These are phyloP conservation scores for Flaveria floridana DNA, from an alignment of 140 eudicot genomes.

Conservation along the genomic window DNA sequence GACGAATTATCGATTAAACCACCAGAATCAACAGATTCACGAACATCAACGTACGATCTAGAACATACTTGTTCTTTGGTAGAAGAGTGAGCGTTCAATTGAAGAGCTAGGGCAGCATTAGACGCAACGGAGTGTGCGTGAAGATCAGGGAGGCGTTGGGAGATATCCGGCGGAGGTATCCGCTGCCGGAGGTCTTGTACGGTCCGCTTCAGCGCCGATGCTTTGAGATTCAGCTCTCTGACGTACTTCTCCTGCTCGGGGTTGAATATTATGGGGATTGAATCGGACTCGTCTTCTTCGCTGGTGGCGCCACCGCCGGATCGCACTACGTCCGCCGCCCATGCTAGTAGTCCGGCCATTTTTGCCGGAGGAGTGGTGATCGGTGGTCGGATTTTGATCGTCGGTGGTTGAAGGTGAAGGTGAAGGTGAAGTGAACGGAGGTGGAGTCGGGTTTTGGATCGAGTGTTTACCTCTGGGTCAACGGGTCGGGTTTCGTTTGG, in stretches of 20 bases:
- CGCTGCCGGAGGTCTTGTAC: conserved; percentile 82
- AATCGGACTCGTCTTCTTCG: conserved; percentile 51
- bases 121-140: conserved; percentile 97
- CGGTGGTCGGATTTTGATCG: conserved; percentile 14
- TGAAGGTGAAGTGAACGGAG: conserved; percentile 28
- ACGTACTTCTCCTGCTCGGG: conserved; percentile 69
- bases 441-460: conserved; percentile 25
- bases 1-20: not conserved
- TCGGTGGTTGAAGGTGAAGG: conserved; percentile 30
- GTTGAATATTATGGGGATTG: conserved; percentile 71
- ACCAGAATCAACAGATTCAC: not conserved
- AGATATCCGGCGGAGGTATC: conserved; percentile 80
- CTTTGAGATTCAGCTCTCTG: conserved; percentile 51
- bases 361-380: conserved; percentile 2
- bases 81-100: conserved; percentile 79
- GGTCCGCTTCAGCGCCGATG: conserved; percentile 67
- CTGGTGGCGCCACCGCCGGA: conserved; percentile 49
- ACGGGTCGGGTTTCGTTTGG: conserved; percentile 28
- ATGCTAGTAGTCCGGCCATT: conserved; percentile 84
- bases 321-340: conserved; percentile 91
- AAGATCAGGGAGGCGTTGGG: conserved; percentile 83
- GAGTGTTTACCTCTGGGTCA: conserved; percentile 5
- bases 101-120: conserved; percentile 79
- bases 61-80: conserved; percentile 67
- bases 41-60: conserved; percentile 7